Base-by-base conservation (phyloP, 805 yeast genomes). In the Kazachstania kunashirensis region DNA sequence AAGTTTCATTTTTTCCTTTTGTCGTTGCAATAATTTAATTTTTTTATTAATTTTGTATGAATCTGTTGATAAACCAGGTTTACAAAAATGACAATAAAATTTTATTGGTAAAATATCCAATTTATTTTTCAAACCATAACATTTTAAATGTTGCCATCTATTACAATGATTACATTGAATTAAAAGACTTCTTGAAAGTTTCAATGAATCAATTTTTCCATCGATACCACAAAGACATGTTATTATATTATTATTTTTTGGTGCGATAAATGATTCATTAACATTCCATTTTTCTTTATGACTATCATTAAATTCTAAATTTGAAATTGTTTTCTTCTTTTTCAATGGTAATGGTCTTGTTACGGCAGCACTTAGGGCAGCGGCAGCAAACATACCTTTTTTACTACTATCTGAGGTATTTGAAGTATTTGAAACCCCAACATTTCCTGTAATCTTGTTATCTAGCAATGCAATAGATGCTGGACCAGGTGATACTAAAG, bases 131-230 rank as follows among this genome's bases (percentile, higher is more conserved):
- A 82, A 81, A 5, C 79, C 80, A 73, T 86, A 84, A 59, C 97
- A 88, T 13, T 74, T 67, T 21, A 89, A 84, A 62, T 88, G 97
- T 55, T 88, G 96, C 96, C 96, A 88, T 43, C 95, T 73, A 57
- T 73, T 79, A 57, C 97, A 88, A 25, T 74, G 68, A 55, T 85
- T 95, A 62, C 98, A 92, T 62, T 92, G 97, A 42, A 92, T 82
- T 17, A 29, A 19, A 19, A 11, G n/a, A 20, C 94, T 84, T 59
- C 84, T 95, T n/a, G 33, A 33, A 4, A 23, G 16, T 12, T 4
- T 8, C 13, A 10, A 15, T 19, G 30, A 14, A 19, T 24, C 16
- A 4, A 24, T 12, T 6, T 9, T 20, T 16, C 10, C 17, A 21
- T 23, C 24, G 5, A 12, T 17, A 1, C 78, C 84, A 66, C 97